Conservation (phyloP, 768 basidiomycete genomes). For the Boletus rufocinnamomeus region DNA sequence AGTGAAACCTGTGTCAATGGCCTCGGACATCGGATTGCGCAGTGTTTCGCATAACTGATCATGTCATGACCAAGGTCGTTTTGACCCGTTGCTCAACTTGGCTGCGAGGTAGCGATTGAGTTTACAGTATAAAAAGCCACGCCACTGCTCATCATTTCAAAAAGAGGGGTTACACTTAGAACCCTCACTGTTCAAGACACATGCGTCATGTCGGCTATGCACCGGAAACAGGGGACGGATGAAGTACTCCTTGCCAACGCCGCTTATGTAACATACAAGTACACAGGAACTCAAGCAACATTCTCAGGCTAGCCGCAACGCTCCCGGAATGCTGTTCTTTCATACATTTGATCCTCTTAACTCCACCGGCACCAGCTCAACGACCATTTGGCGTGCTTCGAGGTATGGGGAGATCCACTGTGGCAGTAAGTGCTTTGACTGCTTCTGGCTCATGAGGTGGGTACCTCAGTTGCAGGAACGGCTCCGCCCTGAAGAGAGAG, state of each 20-base stretch:
- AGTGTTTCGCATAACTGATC: not conserved
- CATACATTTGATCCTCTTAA: not conserved
- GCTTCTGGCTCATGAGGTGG: constrained; percentile 27
- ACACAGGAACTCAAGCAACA: not conserved
- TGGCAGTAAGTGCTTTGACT: constrained; percentile 10
- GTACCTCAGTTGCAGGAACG: constrained; percentile 23
- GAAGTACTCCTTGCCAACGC: not conserved
- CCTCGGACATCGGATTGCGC: constrained; percentile 2
- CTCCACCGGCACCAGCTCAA: not conserved
- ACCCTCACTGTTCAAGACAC: not conserved
- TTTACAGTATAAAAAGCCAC: not conserved
- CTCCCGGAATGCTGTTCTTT: not conserved
- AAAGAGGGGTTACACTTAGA: not conserved
- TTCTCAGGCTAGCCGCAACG: not conserved
- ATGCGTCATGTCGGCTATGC: not conserved
- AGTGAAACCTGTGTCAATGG: not conserved
- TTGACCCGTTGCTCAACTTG: not conserved
- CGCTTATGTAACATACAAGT: not conserved
- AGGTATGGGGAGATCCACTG: constrained; percentile 18
- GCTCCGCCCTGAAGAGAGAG: constrained; percentile 23
- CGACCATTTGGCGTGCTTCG: constrained; percentile 6
- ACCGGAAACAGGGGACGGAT: constrained; percentile 10
- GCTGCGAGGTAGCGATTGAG: not conserved
- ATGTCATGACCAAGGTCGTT: no score
- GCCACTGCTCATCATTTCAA: not conserved